Conservation (phyloP, 2,329 filamentous ascomycete species). For the Fusarium hostae region DNA sequence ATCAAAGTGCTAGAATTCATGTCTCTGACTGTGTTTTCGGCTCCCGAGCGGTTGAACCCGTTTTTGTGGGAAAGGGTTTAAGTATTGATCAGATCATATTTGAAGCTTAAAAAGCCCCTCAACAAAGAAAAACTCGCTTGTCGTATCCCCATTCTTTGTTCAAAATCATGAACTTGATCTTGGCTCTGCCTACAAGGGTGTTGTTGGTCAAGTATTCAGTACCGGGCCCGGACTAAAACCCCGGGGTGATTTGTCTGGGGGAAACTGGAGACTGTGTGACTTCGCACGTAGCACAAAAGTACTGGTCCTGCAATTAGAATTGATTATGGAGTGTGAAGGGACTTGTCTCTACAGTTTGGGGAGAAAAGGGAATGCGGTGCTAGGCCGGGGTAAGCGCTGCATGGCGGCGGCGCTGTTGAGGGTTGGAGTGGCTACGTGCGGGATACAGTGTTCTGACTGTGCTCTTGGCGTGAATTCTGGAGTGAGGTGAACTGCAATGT, state of each 20-base stretch:
- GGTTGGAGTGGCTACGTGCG: constrained; percentile 19
- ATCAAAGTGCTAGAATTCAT: background rate
- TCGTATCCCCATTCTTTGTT: background rate
- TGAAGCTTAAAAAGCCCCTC: background rate
- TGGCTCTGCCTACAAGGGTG: constrained; percentile 1
- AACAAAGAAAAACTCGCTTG: background rate
- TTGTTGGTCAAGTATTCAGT: constrained; percentile 16
- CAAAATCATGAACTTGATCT: constrained; percentile 17
- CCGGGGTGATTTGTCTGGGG: constrained; percentile 27
- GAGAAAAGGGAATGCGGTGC: constrained; percentile 13
- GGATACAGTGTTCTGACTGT: constrained; percentile 34
- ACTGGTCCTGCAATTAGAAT: background rate
- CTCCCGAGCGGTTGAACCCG: constrained; percentile 23
- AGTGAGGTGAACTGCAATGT: background rate
- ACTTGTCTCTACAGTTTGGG: background rate
- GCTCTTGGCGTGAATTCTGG: background rate
- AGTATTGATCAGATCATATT: constrained; percentile 9
- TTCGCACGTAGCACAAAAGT: constrained; percentile 13
- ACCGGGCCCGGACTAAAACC: constrained; percentile 26
- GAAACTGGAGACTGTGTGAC: constrained; percentile 32
- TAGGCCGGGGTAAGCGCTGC: constrained; percentile 42
- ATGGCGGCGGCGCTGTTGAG: constrained; percentile 32
- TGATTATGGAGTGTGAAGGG: background rate
- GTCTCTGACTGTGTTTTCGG: constrained; percentile 15
- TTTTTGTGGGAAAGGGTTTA: background rate